Evolutionary conservation across 306 rosid species (phyloP).

Genomic region (Sphenostylis stenocarpa): DNA sequence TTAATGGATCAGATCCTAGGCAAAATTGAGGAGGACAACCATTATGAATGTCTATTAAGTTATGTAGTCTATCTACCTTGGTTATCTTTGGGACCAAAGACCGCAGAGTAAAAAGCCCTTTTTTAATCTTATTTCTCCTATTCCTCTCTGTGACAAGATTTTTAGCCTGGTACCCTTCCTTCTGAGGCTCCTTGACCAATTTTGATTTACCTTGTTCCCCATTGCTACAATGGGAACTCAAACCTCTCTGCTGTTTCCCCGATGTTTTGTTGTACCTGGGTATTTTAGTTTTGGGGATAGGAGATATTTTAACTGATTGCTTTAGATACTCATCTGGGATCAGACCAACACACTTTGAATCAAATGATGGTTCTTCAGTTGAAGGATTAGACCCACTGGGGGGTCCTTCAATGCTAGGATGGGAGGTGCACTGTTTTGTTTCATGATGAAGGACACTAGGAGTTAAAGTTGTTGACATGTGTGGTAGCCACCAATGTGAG

Average conservation of each 20-base stretch:
- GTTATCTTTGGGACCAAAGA: conserved; percentile 82
- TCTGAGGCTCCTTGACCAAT: conserved; percentile 28
- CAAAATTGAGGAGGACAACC: conserved; percentile 5
- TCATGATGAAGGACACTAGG: conserved; percentile 34
- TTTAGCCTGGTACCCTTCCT: conserved; percentile 51
- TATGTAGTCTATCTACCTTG: conserved; percentile 53
- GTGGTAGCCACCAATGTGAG: conserved; percentile 27
- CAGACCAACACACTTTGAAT: conserved; percentile 31
- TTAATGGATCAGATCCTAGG: background rate
- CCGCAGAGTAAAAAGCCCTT: conserved; percentile 56
- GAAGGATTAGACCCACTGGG: conserved; percentile 61
- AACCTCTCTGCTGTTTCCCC: conserved; percentile 29
- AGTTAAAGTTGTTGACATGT: conserved; percentile 23
- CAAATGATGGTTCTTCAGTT: conserved; percentile 40
- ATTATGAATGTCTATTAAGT: background rate
- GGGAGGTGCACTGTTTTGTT: conserved; percentile 39
- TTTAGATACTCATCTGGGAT: conserved; percentile 29
- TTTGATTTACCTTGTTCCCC: conserved; percentile 37
- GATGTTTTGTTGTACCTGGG: conserved; percentile 25
- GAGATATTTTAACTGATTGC: conserved; percentile 30
- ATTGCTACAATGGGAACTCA: conserved; percentile 32
- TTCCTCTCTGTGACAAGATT: conserved; percentile 80
- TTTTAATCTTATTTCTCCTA: conserved; percentile 70
- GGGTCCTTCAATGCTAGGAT: conserved; percentile 59
- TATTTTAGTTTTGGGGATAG: conserved; percentile 28